These are phyloP conservation scores for Rhytidiadelphus loreus DNA, from an alignment of 225 moss, liverwort and hornwort species.

Conservation along the genomic window DNA sequence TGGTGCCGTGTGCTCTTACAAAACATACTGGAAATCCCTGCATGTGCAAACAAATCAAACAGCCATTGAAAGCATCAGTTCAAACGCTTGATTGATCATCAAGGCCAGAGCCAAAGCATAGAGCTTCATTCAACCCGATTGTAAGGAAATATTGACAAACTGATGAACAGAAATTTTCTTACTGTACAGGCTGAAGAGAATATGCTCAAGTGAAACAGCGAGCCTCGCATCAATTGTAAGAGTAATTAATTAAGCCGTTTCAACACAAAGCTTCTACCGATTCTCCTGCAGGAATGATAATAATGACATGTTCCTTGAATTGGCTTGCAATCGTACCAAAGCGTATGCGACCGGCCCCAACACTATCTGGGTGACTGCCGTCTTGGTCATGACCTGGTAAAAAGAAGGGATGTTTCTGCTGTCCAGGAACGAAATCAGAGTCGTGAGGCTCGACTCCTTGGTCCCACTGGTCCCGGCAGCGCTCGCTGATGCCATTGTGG, in stretches of 20 bases:
- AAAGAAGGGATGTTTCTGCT: background rate
- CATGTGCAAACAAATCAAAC: background rate
- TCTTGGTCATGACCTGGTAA: background rate
- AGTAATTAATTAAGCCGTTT: too few relatives aligned
- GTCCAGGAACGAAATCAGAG: background rate
- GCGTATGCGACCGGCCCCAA: background rate
- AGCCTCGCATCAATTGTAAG: too few relatives aligned
- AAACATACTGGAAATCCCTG: background rate
- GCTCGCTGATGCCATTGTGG: background rate
- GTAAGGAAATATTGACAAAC: background rate
- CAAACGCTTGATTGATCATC: background rate
- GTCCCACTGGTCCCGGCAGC: too few relatives aligned
- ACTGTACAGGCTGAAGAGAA: too few relatives aligned
- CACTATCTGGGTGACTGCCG: background rate
- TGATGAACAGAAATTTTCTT: too few relatives aligned
- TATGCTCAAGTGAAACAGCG: background rate
- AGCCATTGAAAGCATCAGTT: background rate
- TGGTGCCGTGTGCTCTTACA: background rate
- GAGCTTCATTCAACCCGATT: background rate
- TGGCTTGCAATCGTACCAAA: background rate
- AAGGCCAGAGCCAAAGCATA: background rate
- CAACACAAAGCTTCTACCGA: background rate
- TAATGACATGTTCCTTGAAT: background rate
- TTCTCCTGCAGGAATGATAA: too few relatives aligned
- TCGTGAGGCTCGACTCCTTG: background rate